phyloP scores from a whole-genome alignment of 2,329 filamentous ascomycete species.

The Drechmeria coniospora region DNA sequence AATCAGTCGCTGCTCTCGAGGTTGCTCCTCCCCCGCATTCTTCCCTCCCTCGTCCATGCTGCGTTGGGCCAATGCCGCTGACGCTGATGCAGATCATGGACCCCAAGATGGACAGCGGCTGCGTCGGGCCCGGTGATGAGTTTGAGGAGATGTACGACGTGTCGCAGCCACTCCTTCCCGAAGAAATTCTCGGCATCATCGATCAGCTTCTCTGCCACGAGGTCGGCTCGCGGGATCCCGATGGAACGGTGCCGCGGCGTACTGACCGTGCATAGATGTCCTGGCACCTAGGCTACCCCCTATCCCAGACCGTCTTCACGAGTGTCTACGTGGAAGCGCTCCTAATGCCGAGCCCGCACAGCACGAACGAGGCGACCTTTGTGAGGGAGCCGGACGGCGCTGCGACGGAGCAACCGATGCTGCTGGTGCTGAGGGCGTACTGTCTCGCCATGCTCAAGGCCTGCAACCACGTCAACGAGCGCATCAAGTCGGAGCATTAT shows the following conservation, averaged over 20 bases:
- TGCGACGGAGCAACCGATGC: slow-evolving; percentile 28
- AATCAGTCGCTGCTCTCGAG: slow-evolving; percentile 79
- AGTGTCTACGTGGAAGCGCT: slow-evolving; percentile 81
- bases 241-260: too few relatives aligned
- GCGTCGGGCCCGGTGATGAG: slow-evolving; percentile 60
- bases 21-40: slow-evolving; percentile 18
- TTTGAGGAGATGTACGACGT: slow-evolving; percentile 75
- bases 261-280: slow-evolving; percentile 50
- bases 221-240: slow-evolving; percentile 39
- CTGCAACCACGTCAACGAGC: slow-evolving; percentile 62
- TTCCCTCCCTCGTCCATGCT: too few relatives aligned
- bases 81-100: slow-evolving; percentile 69
- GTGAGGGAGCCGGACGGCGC: slow-evolving; percentile 17
- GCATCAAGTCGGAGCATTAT: slow-evolving; percentile 69
- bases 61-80: too few relatives aligned
- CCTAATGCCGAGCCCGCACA: slow-evolving; percentile 51
- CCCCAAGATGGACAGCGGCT: slow-evolving; percentile 95
- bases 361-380: slow-evolving; percentile 52
- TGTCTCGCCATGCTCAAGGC: slow-evolving; percentile 73
- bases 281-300: slow-evolving; percentile 90
- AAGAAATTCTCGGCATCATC: slow-evolving; percentile 82
- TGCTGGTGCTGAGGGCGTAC: slow-evolving; percentile 63
- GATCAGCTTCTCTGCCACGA: slow-evolving; percentile 84
- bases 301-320: slow-evolving; percentile 89
- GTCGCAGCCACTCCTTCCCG: slow-evolving; percentile 47